Percentiles rank a stretch among this genome's conserved stretches.
phyloP scores from a whole-genome alignment of 768 basidiomycete genomes.

The Phanerochaete carnosa region DNA sequence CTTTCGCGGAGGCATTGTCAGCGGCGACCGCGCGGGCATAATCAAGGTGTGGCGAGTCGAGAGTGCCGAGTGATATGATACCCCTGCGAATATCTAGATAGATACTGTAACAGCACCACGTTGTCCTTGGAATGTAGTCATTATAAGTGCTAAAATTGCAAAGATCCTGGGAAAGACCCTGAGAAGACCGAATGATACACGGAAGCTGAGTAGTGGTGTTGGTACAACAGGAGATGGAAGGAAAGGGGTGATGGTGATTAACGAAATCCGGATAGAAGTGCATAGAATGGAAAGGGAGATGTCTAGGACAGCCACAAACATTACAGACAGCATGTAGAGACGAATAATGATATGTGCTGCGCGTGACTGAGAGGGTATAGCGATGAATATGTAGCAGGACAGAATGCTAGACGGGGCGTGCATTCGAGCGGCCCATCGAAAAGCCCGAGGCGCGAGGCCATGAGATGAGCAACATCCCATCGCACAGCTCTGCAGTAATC shows the following conservation, averaged over 20 bases:
- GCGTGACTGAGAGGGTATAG: not conserved
- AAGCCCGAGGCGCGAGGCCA: conserved; percentile 30
- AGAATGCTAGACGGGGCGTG: not conserved
- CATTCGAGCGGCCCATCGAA: not conserved
- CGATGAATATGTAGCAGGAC: not conserved
- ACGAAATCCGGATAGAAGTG: not conserved
- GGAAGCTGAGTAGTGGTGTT: not conserved
- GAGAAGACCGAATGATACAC: not conserved
- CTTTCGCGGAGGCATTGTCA: conserved; percentile 89
- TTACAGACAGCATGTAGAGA: not conserved
- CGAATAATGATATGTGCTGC: not conserved
- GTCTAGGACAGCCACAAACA: not conserved
- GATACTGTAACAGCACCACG: not conserved
- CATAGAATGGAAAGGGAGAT: not conserved
- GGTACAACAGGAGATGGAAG: not conserved
- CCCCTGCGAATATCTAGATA: not conserved
- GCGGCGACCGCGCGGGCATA: conserved; percentile 84
- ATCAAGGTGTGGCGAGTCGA: conserved; percentile 90
- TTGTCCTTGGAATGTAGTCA: not conserved
- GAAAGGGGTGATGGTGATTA: not conserved
- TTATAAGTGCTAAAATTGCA: not conserved
- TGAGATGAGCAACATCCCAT: conserved; percentile 36
- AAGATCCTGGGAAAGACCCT: not conserved
- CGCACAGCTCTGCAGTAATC: conserved; percentile 36
- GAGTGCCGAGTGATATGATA: conserved; percentile 21